These are phyloP conservation scores for Coprinopsis strossmayeri DNA, from an alignment of 768 basidiomycete genomes.

Conservation along the genomic window DNA sequence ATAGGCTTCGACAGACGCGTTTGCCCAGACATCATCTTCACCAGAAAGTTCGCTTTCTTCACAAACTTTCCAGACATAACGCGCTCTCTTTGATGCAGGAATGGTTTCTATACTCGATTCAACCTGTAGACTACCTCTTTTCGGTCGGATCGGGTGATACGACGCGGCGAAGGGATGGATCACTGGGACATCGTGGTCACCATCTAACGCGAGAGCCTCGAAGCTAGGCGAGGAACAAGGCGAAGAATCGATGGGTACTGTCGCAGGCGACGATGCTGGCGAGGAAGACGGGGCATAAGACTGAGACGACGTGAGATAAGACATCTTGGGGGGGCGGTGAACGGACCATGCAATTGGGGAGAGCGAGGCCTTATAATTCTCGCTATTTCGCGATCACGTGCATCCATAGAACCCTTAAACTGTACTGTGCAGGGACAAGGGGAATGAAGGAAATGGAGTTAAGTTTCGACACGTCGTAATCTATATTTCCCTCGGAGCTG, in stretches of 20 bases:
- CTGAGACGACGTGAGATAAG: not conserved
- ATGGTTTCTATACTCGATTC: constrained; percentile 16
- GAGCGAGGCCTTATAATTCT: not conserved
- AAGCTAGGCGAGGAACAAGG: constrained; percentile 44
- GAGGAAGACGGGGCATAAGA: constrained; percentile 21
- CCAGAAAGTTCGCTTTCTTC: not conserved
- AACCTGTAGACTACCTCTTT: constrained; percentile 12
- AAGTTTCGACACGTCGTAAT: too few species aligned
- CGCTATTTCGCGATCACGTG: constrained; percentile 16
- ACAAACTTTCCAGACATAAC: not conserved
- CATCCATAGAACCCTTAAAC: too few species aligned
- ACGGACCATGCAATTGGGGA: not conserved
- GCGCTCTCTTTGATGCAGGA: not conserved
- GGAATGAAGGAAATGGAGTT: too few species aligned
- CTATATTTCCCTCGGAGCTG: too few species aligned
- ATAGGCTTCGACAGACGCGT: constrained; percentile 24
- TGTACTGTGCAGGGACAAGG: too few species aligned
- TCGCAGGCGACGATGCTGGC: constrained; percentile 28
- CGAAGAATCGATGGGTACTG: constrained; percentile 31
- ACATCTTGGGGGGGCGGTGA: constrained; percentile 10
- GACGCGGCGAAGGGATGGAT: constrained; percentile 55
- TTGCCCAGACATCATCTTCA: constrained; percentile 41
- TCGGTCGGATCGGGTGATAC: constrained; percentile 30
- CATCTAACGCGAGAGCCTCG: constrained; percentile 20
- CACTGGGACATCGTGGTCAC: constrained; percentile 17